phyloP scores from a whole-genome alignment of 345 rosid species.

The Eucalyptus regnans region DNA sequence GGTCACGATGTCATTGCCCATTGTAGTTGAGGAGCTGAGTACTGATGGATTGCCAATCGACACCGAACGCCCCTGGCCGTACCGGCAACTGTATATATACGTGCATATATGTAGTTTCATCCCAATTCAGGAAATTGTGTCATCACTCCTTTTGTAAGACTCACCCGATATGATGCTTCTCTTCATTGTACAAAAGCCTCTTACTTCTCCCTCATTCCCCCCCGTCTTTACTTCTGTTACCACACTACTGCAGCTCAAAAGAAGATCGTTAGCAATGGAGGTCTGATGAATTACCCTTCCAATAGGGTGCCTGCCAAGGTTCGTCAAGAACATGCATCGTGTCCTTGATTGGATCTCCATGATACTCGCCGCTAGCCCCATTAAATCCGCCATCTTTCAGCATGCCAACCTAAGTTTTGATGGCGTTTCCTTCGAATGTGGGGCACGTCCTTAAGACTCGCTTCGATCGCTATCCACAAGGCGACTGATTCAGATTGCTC shows the following conservation, averaged over 20 bases:
- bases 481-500: background rate
- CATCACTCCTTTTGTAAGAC: no score
- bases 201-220: no score
- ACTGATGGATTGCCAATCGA: background rate
- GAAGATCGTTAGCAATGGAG: background rate
- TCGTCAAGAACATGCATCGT: conserved; percentile 11
- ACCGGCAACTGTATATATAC: background rate
- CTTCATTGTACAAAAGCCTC: no score
- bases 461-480: background rate
- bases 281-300: conserved; percentile 12
- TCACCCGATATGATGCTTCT: no score
- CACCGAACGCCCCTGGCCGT: background rate
- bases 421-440: background rate
- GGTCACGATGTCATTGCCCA: background rate
- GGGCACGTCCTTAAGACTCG: background rate
- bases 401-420: background rate
- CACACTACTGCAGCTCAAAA: background rate
- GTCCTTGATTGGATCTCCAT: conserved; percentile 20
- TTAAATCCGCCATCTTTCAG: background rate
- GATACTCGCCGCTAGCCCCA: conserved; percentile 1
- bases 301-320: conserved; percentile 10
- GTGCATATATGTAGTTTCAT: no score
- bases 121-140: no score
- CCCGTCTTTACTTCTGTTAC: no score
- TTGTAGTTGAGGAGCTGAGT: background rate